Evolutionary conservation across 192 early-diverging fungal genomes (phyloP).

Genomic region (Diversispora epigaea): DNA sequence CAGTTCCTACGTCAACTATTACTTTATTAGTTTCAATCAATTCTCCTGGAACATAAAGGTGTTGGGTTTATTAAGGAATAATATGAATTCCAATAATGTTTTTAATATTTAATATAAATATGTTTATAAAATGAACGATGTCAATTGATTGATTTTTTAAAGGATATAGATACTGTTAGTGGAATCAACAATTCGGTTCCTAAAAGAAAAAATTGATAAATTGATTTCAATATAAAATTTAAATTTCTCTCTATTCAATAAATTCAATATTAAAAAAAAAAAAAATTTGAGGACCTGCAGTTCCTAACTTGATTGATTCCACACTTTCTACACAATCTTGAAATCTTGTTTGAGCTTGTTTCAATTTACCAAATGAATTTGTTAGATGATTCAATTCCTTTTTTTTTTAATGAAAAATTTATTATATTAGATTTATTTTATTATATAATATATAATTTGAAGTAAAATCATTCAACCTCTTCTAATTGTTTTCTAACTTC

Average conservation of each 20-base stretch:
- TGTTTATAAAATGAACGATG: too few species aligned
- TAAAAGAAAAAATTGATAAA: constrained; percentile 11
- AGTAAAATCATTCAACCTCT: constrained; percentile 52
- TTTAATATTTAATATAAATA: constrained; percentile 3
- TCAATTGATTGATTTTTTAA: constrained; percentile 20
- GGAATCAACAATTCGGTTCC: constrained; percentile 73
- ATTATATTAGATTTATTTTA: not conserved
- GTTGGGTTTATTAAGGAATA: constrained; percentile 39
- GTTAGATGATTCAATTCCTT: constrained; percentile 88
- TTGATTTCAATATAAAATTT: not conserved
- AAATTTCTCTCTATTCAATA: not conserved
- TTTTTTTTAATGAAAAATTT: constrained; percentile 33
- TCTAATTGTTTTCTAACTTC: constrained; percentile 83
- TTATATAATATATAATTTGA: not conserved
- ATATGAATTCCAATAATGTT: not conserved
- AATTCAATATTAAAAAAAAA: not conserved
- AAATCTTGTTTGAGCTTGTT: constrained; percentile 85
- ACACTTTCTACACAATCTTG: constrained; percentile 79
- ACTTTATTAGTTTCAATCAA: constrained; percentile 79
- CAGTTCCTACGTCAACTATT: constrained; percentile 94
- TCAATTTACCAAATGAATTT: constrained; percentile 80
- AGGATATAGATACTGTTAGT: constrained; percentile 70
- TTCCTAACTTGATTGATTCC: constrained; percentile 55
- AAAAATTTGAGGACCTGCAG: constrained; percentile 40
- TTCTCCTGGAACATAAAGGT: constrained; percentile 92